These are phyloP conservation scores for Exophiala sp. DNA, from an alignment of 2,329 filamentous ascomycete genomes.

Conservation along the genomic window DNA sequence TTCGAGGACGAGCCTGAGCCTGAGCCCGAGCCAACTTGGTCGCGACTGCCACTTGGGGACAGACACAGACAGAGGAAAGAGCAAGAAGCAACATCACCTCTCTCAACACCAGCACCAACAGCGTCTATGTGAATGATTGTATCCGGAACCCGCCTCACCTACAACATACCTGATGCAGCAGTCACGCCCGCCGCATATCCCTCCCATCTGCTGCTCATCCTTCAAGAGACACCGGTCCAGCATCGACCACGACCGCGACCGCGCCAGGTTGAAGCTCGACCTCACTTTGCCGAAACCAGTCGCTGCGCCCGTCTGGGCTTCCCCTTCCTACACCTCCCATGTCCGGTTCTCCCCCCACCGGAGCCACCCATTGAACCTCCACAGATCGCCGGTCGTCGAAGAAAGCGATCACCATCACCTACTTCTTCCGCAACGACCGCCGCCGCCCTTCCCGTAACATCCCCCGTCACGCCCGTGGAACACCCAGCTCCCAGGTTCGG, in stretches of 20 bases:
- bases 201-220: constrained; percentile 22
- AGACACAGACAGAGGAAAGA: too few species aligned
- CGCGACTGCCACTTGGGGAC: too few species aligned
- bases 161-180: constrained; percentile 26
- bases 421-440: constrained; percentile 29
- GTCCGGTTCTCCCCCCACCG: constrained; percentile 39
- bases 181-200: constrained; percentile 24
- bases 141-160: not conserved
- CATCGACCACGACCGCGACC: constrained; percentile 29
- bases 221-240: constrained; percentile 30
- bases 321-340: constrained; percentile 40
- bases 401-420: constrained; percentile 32
- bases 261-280: constrained; percentile 29
- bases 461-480: constrained; percentile 16
- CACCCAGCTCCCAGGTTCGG: constrained; percentile 20
- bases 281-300: constrained; percentile 29
- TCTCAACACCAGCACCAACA: not conserved
- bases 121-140: constrained; percentile 4
- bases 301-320: constrained; percentile 35
- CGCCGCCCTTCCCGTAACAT: constrained; percentile 18
- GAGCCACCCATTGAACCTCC: constrained; percentile 37
- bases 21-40: too few species aligned
- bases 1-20: too few species aligned
- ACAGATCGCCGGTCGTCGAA: constrained; percentile 33
- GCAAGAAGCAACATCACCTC: too few species aligned